Evolutionary conservation across 2,329 filamentous ascomycete genomes (phyloP), one percentile per base, ranked within the genome.

Genomic region (Gliomastix tumulicola): DNA sequence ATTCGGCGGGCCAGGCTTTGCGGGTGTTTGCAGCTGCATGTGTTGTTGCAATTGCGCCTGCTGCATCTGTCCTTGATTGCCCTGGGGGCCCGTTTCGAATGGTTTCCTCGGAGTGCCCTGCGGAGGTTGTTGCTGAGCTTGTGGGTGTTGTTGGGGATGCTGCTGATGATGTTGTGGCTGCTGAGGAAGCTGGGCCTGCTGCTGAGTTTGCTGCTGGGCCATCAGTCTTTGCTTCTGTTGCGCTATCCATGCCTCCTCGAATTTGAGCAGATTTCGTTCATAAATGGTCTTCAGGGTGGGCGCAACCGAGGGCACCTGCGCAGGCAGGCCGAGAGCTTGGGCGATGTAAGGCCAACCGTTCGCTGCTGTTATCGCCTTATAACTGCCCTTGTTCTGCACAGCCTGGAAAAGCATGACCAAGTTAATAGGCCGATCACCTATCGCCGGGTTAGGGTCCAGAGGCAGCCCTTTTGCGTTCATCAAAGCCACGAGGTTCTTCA

Each of bases 321-420:
- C 68, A 1, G 73, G 73, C 33, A 87, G 76, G 5, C 74, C 71
- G 34, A 88, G 56, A 21, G 72, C 64, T 39, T 78, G 74, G 2
- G 86, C 81, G 37, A 96, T 69, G 34, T 79, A 73, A 2, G 70
- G 67, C 92, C 92, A 97, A 39, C 72, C 69, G 44, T 87, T 85
- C 18, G 69, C 68, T 18, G 74, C 71, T 0, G 78, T 82, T 4
- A 94, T 78, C 41, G 73, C 77, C 47, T 83, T 84, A 38, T 83
- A 92, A 6, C 88, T 88, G 18, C 85, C 86, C 49, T 84, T 89
- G 46, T 82, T 74, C 32, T 63, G 59, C 3, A 95, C 85, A 1
- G 77, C 68, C 42, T 82, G 77, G 56, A 94, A 97, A 4, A 97
- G 68, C 42, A 81, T 74, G 51, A 87, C 76, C 11, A 96, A 62